phyloP scores from a whole-genome alignment of 2,329 filamentous ascomycete species.

The Clonostachys solani region DNA sequence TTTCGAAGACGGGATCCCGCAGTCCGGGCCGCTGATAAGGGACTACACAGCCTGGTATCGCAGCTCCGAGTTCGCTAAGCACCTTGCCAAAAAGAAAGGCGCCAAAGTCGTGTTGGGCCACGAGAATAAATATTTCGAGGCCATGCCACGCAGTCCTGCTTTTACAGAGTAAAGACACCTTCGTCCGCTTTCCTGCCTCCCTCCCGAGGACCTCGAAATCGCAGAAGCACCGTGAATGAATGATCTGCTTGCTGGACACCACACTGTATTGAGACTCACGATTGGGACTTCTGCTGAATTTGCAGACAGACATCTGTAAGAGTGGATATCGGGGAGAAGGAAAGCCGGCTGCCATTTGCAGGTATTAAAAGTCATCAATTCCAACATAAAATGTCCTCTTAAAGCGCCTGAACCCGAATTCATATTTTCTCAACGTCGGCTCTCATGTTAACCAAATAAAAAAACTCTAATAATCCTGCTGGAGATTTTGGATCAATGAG shows the following conservation, averaged over 20 bases:
- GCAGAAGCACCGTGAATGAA: too few species aligned
- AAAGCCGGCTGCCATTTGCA: too few species aligned
- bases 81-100: neutral
- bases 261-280: too few species aligned
- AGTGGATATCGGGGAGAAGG: too few species aligned
- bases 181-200: too few species aligned
- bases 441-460: slow-evolving; percentile 10
- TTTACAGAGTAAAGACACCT: neutral
- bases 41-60: slow-evolving; percentile 21
- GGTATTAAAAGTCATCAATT: too few species aligned
- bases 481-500: slow-evolving; percentile 65
- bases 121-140: neutral
- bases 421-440: slow-evolving; percentile 1
- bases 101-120: neutral
- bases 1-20: slow-evolving; percentile 14
- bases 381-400: too few species aligned
- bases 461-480: slow-evolving; percentile 10
- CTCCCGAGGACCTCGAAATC: too few species aligned
- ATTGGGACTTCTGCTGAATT: too few species aligned
- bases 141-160: neutral
- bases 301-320: too few species aligned
- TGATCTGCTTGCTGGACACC: too few species aligned
- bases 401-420: neutral
- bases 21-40: slow-evolving; percentile 20
- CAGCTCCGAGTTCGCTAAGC: neutral